Conservation (phyloP, 2,329 filamentous ascomycete species). For the Periconia sp. region DNA sequence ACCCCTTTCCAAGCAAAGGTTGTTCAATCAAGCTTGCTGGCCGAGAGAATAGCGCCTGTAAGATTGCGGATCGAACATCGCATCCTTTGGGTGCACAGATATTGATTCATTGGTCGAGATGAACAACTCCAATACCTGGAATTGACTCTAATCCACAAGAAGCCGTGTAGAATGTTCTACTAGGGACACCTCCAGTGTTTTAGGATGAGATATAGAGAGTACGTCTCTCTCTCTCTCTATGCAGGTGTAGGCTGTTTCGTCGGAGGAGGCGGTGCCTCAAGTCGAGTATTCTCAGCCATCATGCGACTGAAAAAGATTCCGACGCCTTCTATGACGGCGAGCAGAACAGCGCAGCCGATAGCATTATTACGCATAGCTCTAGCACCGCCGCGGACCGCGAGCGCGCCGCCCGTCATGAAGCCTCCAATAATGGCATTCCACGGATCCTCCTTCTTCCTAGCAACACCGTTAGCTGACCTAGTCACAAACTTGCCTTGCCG, state of each 20-base stretch:
- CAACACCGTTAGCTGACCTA: not conserved
- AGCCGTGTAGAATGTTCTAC: too few species aligned
- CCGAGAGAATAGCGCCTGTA: too few species aligned
- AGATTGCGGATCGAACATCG: too few species aligned
- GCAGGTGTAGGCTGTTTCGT: conserved; percentile 25
- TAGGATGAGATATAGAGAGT: not conserved
- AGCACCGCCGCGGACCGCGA: conserved; percentile 87
- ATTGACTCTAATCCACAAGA: too few species aligned
- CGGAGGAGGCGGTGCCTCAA: conserved; percentile 63
- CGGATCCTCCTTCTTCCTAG: conserved; percentile 85
- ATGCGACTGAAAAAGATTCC: conserved; percentile 92
- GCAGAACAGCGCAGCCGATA: conserved; percentile 88
- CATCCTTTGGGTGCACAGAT: too few species aligned
- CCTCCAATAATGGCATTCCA: conserved; percentile 96
- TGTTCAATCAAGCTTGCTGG: too few species aligned
- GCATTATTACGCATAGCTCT: conserved; percentile 91
- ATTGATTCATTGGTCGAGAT: too few species aligned
- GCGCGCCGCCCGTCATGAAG: conserved; percentile 84
- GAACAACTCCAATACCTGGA: too few species aligned
- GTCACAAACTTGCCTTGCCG: not conserved
- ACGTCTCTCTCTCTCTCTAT: not conserved
- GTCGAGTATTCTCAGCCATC: conserved; percentile 83
- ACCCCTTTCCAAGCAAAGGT: too few species aligned
- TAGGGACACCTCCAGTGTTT: too few species aligned
- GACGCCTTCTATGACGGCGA: conserved; percentile 94